phyloP scores from a whole-genome alignment of 495 filamentous ascomycete species.

The Paragyromitra xinjiangensis region DNA sequence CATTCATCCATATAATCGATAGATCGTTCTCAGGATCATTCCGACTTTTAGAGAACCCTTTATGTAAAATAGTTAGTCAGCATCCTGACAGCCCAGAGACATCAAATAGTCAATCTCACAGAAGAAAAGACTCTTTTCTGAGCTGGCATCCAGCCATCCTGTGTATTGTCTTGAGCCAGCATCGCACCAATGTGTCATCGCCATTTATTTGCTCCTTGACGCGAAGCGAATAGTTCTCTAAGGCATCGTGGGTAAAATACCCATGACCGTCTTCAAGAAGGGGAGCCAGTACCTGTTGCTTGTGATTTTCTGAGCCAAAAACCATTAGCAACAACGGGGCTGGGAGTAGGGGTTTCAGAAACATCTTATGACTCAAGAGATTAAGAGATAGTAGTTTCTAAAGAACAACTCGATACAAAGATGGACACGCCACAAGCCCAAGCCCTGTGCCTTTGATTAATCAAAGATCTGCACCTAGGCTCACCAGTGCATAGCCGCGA shows the following conservation, averaged over 20 bases:
- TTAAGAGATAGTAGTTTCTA: background rate
- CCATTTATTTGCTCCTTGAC: background rate
- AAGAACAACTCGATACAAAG: background rate
- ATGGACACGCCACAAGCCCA: background rate
- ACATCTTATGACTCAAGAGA: background rate
- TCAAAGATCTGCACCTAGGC: background rate
- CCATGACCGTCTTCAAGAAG: background rate
- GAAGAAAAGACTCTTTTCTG: background rate
- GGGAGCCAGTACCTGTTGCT: background rate
- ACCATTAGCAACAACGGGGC: background rate
- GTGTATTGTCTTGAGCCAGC: background rate
- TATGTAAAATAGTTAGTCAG: background rate
- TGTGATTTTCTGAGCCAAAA: background rate
- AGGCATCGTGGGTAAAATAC: background rate
- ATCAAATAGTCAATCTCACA: background rate
- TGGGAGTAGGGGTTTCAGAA: background rate
- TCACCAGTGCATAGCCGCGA: background rate
- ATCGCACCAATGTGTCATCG: background rate
- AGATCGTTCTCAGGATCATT: background rate
- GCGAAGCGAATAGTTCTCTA: background rate
- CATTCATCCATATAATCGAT: background rate
- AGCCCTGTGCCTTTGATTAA: background rate
- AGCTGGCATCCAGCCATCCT: background rate
- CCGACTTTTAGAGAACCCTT: background rate
- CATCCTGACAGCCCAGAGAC: background rate